These are phyloP conservation scores for Mucor circinelloides DNA, from an alignment of 371 early-diverging fungal species.

Conservation along the genomic window DNA sequence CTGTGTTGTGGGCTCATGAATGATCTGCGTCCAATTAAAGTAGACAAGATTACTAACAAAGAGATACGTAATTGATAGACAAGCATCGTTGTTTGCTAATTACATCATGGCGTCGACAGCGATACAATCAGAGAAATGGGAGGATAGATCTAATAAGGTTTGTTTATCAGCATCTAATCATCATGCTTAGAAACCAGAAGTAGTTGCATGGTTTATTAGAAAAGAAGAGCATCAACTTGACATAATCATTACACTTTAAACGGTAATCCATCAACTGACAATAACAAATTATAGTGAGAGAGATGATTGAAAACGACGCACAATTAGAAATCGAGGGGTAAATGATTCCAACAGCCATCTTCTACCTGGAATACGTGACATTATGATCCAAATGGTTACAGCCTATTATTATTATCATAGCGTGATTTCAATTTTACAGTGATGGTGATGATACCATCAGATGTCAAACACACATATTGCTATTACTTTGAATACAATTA, in stretches of 20 bases:
- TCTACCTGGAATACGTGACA: background rate
- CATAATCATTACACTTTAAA: background rate
- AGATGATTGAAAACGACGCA: background rate
- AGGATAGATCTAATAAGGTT: background rate
- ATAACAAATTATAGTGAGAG: background rate
- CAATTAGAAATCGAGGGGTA: background rate
- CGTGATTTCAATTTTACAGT: no score
- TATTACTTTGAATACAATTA: no score
- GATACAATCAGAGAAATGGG: no score
- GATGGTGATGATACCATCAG: no score
- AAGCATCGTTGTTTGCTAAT: background rate
- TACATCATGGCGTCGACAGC: background rate
- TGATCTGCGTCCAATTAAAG: background rate
- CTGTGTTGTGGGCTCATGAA: background rate
- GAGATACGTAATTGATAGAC: background rate
- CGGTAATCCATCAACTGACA: background rate
- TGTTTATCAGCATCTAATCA: background rate
- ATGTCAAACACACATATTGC: no score
- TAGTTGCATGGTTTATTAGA: background rate
- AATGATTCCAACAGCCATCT: background rate
- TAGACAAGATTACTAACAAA: background rate
- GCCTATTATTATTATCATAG: no score
- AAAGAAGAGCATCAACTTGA: background rate
- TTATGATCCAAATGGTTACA: no score
- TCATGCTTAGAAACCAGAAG: background rate